These are phyloP conservation scores for Penicillium ochrochloron DNA, from an alignment of 495 filamentous ascomycete genomes.

Conservation along the genomic window DNA sequence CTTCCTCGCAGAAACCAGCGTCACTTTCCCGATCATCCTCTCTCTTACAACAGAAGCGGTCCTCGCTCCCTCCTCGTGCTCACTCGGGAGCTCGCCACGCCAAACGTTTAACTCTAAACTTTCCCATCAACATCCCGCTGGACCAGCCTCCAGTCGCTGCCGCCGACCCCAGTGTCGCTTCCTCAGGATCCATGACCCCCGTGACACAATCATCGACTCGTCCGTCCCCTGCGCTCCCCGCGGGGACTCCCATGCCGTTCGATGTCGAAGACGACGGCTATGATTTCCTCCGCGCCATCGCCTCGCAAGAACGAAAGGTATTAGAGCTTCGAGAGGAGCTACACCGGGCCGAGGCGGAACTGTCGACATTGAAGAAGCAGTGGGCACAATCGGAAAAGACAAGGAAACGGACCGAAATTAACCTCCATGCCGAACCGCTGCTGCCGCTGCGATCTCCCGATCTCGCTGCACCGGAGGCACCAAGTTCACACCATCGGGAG, in stretches of 20 bases:
- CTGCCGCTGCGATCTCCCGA: slow-evolving; percentile 57
- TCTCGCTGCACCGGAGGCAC: slow-evolving; percentile 24
- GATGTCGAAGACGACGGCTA: slow-evolving; percentile 60
- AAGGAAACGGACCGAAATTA: slow-evolving; percentile 72
- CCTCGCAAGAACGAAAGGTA: slow-evolving; percentile 90
- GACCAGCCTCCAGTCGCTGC: slow-evolving; percentile 32
- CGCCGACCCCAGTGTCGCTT: slow-evolving; percentile 38
- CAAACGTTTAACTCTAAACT: slow-evolving; percentile 80
- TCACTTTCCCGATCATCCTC: slow-evolving; percentile 28
- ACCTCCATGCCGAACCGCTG: slow-evolving; percentile 58
- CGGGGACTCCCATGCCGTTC: slow-evolving; percentile 50
- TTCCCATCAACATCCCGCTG: slow-evolving; percentile 62
- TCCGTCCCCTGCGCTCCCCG: slow-evolving; percentile 34
- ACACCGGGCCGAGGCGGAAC: slow-evolving; percentile 73
- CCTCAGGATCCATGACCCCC: slow-evolving; percentile 47
- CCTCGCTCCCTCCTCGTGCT: slow-evolving; percentile 57
- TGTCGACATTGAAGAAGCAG: slow-evolving; percentile 78
- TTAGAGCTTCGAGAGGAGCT: slow-evolving; percentile 92
- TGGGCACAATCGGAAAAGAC: slow-evolving; percentile 78
- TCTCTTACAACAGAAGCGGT: slow-evolving; percentile 44
- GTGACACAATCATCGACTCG: slow-evolving; percentile 40
- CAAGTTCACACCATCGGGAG: slow-evolving; percentile 33
- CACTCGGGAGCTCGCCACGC: slow-evolving; percentile 61
- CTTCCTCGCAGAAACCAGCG: slow-evolving; percentile 24
- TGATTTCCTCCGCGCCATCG: slow-evolving; percentile 85